Conservation (phyloP, 1,284 basidiomycete species). For the Ganoderma boninense region DNA sequence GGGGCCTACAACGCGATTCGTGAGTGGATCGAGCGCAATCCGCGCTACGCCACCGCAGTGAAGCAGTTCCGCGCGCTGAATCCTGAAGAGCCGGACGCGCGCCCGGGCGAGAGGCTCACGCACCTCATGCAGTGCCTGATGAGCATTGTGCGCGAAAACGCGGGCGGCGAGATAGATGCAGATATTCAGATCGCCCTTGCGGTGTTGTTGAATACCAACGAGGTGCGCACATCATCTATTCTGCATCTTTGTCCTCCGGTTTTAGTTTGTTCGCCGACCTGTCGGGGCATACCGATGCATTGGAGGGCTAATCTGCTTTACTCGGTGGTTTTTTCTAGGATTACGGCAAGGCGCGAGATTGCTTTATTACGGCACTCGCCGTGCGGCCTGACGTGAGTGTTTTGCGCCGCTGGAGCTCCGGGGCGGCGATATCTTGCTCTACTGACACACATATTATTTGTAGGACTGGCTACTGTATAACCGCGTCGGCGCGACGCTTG, state of each 20-base stretch:
- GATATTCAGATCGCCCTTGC: conserved; percentile 97
- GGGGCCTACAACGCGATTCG: conserved; percentile 83
- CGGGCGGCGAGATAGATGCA: conserved; percentile 77
- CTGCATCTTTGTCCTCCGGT: neutral
- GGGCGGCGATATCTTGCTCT: neutral
- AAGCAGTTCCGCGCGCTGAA: conserved; percentile 47
- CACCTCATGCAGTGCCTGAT: conserved; percentile 70
- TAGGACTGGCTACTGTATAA: conserved; percentile 98
- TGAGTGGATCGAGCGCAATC: conserved; percentile 80
- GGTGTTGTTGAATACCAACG: conserved; percentile 91
- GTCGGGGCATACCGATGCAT: neutral
- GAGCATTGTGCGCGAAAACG: conserved; percentile 66
- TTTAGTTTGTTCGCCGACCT: neutral
- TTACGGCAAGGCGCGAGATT: conserved; percentile 92
- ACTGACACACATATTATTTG: neutral
- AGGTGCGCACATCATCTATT: conserved; percentile 55
- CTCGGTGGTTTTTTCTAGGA: conserved; percentile 58
- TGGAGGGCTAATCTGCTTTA: conserved; percentile 1
- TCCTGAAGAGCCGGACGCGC: conserved; percentile 42
- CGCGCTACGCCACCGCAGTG: conserved; percentile 61
- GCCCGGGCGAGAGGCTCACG: conserved; percentile 54
- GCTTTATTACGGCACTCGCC: conserved; percentile 89
- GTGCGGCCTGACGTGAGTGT: conserved; percentile 83
- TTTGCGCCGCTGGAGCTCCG: conserved; percentile 4
- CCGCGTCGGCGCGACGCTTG: conserved; percentile 94